A percentile compares a stretch with the other conserved stretches of the same genome.
Conservation (phyloP, 495 filamentous ascomycete species). For the Aspergillus sclerotioniger region DNA sequence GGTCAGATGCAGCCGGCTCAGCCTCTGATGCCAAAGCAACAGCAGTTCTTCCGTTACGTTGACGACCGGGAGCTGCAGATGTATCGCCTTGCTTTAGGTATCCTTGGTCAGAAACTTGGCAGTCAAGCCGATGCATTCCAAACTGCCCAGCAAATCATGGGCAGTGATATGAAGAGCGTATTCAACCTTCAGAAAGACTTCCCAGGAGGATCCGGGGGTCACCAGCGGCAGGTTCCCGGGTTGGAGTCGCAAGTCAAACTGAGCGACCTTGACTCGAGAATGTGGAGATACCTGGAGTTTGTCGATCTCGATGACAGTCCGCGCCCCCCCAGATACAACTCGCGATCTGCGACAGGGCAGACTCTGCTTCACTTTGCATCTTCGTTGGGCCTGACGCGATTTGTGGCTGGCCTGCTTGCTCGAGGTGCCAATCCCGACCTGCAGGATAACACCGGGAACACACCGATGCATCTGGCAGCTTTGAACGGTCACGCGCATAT, state of each 20-base stretch:
- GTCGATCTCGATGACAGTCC: slow-evolving; percentile 76
- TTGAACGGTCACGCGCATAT: slow-evolving; percentile 74
- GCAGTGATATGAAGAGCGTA: slow-evolving; percentile 43
- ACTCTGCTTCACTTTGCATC: slow-evolving; percentile 81
- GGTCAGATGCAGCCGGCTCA: slow-evolving; percentile 43
- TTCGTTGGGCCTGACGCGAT: slow-evolving; percentile 69
- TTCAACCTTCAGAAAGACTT: slow-evolving; percentile 47
- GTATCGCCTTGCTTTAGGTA: slow-evolving; percentile 47
- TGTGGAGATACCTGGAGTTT: slow-evolving; percentile 71
- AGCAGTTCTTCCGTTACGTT: slow-evolving; percentile 71
- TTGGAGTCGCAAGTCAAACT: slow-evolving; percentile 41
- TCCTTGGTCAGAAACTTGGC: slow-evolving; percentile 47
- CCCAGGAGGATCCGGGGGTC: slow-evolving; percentile 40
- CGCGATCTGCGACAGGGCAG: slow-evolving; percentile 63
- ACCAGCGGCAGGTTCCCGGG: slow-evolving; percentile 47
- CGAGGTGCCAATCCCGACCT: slow-evolving; percentile 75
- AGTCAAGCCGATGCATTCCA: slow-evolving; percentile 51
- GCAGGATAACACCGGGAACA: slow-evolving; percentile 77
- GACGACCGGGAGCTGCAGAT: slow-evolving; percentile 74
- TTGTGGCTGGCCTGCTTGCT: slow-evolving; percentile 76
- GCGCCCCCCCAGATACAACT: slow-evolving; percentile 61
- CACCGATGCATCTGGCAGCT: slow-evolving; percentile 81
- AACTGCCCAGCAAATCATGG: slow-evolving; percentile 51
- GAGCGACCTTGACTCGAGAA: slow-evolving; percentile 63
- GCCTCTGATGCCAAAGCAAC: slow-evolving; percentile 50